phyloP scores from a whole-genome alignment of 768 basidiomycete genomes.

The Tricholomella constricta region DNA sequence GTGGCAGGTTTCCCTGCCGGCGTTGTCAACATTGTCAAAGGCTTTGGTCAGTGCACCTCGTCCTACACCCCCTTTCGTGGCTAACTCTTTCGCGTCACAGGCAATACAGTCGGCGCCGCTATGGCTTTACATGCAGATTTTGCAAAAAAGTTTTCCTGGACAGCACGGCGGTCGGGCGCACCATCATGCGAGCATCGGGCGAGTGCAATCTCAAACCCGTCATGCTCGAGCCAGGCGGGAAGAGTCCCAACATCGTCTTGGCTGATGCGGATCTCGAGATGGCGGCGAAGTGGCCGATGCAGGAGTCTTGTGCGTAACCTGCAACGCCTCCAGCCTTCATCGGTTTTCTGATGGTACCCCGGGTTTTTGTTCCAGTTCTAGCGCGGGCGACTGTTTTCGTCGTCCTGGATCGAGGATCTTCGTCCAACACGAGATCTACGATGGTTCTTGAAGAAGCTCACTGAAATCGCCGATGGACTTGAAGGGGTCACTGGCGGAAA shows the following conservation, averaged over 20 bases:
- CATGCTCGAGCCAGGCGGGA: constrained; percentile 81
- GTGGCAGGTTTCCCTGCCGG: constrained; percentile 73
- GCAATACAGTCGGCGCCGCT: constrained; percentile 58
- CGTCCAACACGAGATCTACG: constrained; percentile 79
- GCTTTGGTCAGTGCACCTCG: constrained; percentile 39
- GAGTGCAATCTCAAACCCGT: constrained; percentile 83
- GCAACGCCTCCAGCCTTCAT: background rate
- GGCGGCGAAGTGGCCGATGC: constrained; percentile 69
- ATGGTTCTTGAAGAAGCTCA: constrained; percentile 69
- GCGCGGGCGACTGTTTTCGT: constrained; percentile 27
- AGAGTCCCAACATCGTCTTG: constrained; percentile 70
- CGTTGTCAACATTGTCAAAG: constrained; percentile 66
- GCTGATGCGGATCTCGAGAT: constrained; percentile 71
- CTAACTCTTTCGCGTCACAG: constrained; percentile 47
- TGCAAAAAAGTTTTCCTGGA: constrained; percentile 82
- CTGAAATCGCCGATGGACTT: constrained; percentile 45
- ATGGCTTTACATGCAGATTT: constrained; percentile 56
- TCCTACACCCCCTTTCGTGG: constrained; percentile 23
- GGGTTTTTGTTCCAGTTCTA: constrained; percentile 7
- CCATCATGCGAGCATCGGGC: constrained; percentile 76
- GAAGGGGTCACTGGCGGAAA: constrained; percentile 56
- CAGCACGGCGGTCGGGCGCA: constrained; percentile 73
- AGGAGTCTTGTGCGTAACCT: constrained; percentile 58
- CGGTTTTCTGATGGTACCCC: background rate
- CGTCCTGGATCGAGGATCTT: constrained; percentile 65